Percentiles rank a stretch among this genome's conserved stretches.
Conservation (phyloP, 352 stramenopile genomes). For the Hyaloperonospora brassicae region DNA sequence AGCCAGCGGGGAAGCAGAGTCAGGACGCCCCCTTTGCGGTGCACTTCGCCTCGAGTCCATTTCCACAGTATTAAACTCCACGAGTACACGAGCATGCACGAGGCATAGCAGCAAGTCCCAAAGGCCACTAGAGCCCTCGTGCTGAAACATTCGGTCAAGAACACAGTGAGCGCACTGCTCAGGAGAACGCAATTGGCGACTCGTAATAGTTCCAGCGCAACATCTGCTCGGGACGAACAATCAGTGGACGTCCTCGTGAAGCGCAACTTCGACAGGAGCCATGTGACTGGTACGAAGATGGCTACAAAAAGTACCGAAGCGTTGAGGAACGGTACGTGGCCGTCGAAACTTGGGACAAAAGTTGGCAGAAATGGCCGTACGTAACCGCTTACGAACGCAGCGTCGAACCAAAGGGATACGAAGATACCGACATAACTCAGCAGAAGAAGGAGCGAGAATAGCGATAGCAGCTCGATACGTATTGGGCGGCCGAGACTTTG, state of each 20-base stretch:
- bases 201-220: constrained; percentile 48
- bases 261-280: constrained; percentile 41
- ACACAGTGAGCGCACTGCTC: constrained; percentile 59
- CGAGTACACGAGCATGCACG: constrained; percentile 58
- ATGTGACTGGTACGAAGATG: constrained; percentile 54
- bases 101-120: constrained; percentile 56
- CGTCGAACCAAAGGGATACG: constrained; percentile 43
- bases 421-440: constrained; percentile 46
- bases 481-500: constrained; percentile 48
- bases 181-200: constrained; percentile 57
- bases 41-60: constrained; percentile 65
- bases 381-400: constrained; percentile 47
- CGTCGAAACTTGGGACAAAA: constrained; percentile 38
- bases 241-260: constrained; percentile 44
- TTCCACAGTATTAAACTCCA: constrained; percentile 71
- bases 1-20: constrained; percentile 50
- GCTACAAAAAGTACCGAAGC: constrained; percentile 54
- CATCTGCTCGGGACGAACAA: constrained; percentile 38
- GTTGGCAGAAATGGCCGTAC: constrained; percentile 38
- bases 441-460: constrained; percentile 35
- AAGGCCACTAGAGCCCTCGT: constrained; percentile 60
- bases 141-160: constrained; percentile 72
- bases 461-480: constrained; percentile 49
- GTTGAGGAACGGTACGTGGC: constrained; percentile 63
- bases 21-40: constrained; percentile 45